phyloP scores from a whole-genome alignment of 2,329 filamentous ascomycete genomes.

The Epichloe uncinata region DNA sequence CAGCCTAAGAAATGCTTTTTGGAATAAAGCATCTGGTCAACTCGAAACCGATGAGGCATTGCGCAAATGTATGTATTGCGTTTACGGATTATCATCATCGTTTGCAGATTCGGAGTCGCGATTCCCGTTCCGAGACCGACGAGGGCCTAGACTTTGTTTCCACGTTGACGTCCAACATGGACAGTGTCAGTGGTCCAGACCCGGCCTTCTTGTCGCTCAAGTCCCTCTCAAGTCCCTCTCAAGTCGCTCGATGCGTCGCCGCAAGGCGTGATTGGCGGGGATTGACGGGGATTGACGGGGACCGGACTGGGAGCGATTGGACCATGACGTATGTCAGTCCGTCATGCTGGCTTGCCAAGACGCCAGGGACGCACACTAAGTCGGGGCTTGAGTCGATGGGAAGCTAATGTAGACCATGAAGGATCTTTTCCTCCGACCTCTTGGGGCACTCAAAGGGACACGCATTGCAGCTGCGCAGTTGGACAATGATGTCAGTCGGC shows the following conservation, averaged over 20 bases:
- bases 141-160: background rate
- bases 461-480: too few relatives aligned
- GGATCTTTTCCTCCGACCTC: background rate
- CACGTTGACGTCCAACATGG: background rate
- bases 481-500: too few relatives aligned
- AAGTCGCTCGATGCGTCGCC: background rate
- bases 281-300: background rate
- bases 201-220: background rate
- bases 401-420: background rate
- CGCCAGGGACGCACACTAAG: slow-evolving; percentile 2
- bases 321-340: slow-evolving; percentile 4
- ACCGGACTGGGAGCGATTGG: background rate
- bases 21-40: too few relatives aligned
- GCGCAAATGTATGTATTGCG: background rate
- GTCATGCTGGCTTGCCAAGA: slow-evolving; percentile 3
- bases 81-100: background rate
- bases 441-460: too few relatives aligned
- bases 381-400: background rate
- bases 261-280: slow-evolving; percentile 1
- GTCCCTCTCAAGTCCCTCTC: background rate
- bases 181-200: background rate
- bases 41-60: background rate
- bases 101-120: too few relatives aligned
- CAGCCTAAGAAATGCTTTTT: too few relatives aligned
- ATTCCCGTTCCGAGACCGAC: background rate